Percentiles rank a stretch among this genome's conserved stretches.
Conservation (phyloP, 441 rosid species). For the Erysimum pusillum region DNA sequence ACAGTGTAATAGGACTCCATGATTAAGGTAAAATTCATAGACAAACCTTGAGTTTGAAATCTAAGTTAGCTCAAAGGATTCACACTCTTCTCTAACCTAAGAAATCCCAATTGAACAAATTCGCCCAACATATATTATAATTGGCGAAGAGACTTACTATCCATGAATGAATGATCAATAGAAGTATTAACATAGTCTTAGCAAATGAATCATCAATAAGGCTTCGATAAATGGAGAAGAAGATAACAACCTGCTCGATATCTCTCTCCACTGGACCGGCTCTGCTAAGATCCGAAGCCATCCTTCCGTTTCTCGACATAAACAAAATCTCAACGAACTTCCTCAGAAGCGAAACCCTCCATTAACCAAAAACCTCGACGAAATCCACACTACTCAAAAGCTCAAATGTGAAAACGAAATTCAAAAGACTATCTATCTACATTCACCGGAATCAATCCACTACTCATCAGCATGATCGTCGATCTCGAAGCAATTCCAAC, state of each 20-base stretch:
- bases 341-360: slow-evolving; percentile 39
- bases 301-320: slow-evolving; percentile 73
- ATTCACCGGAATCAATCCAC: slow-evolving; percentile 45
- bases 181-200: background rate
- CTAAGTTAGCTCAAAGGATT: slow-evolving; percentile 18
- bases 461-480: slow-evolving; percentile 33
- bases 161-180: slow-evolving; percentile 6
- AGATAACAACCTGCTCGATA: slow-evolving; percentile 75
- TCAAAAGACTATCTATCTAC: slow-evolving; percentile 42
- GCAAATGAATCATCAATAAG: slow-evolving; percentile 6
- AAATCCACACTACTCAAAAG: slow-evolving; percentile 29
- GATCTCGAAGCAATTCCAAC: slow-evolving; percentile 42
- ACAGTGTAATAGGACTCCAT: background rate
- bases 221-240: slow-evolving; percentile 9
- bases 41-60: background rate
- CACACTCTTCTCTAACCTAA: slow-evolving; percentile 31
- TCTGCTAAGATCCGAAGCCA: slow-evolving; percentile 90
- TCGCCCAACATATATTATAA: slow-evolving; percentile 2
- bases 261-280: slow-evolving; percentile 87
- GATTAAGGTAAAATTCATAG: background rate
- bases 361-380: slow-evolving; percentile 22
- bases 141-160: background rate
- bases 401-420: slow-evolving; percentile 1
- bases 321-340: slow-evolving; percentile 19
- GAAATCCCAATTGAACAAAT: slow-evolving; percentile 20